Evolutionary conservation across 1,284 basidiomycete genomes (phyloP), one percentile per base, ranked within the genome.

Genomic region (Malassezia furfur): DNA sequence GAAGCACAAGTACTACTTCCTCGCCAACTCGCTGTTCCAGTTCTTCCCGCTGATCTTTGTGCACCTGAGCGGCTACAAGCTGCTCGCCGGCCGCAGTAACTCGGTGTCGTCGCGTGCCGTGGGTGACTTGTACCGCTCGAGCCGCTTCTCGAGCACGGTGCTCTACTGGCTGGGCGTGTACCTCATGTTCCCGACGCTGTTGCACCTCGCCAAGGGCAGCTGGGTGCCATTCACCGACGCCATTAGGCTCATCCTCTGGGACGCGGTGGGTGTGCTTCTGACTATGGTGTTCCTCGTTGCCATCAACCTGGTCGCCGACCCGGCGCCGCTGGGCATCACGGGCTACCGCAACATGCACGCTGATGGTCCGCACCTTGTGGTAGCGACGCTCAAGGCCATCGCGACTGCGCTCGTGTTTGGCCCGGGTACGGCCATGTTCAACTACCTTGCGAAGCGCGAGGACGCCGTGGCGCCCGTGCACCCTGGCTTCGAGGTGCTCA

Each of bases 391-490:
- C 21, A 34, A 37, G 25, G 40, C 45, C 2, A 7, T 38, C 11
- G 12, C 41, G 4, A 38, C 36, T 21, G n/a, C 45, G 11, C 9
- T 52, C 3, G 3, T 57, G 6, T 37, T 57, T 38, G 55, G 55
- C n/a, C 55, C 55, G 14, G 55, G 55, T n/a, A 36, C 31, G n/a
- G 46, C 47, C 21, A 34, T 57, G 31, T n/a, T 43, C 34, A 17
- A 36, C 19, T 57, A 57, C 55, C 35, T 52, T 12, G 55, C 55
- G 5, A 31, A 15, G 17, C 55, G 55, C 38, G 55, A 57, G 50
- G 55, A 57, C 9, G 50, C 52, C 1, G 51, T 54, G 6, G 41
- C 51, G 17, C 36, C 44, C 22, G n/a, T 31, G 38, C 46, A 52
- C 47, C 22, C 52, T 17, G 35, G 12, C 19, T 43, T 15, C 30